Conservation (phyloP, 768 basidiomycete genomes). For the Leucogyrophana mollusca region DNA sequence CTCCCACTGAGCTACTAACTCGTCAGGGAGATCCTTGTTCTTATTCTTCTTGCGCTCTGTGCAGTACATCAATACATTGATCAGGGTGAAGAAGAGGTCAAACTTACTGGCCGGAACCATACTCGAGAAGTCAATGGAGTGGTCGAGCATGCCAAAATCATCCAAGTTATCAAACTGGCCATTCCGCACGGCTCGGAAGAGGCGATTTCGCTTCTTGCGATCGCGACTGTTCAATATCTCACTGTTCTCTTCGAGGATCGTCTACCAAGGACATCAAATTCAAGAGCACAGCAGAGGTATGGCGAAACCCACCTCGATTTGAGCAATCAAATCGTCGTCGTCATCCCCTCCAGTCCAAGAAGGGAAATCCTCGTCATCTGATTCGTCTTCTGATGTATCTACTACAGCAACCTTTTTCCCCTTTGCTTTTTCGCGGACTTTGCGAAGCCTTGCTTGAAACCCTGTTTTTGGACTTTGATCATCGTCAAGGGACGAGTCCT, state of each 20-base stretch:
- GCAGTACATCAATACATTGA: constrained; percentile 11
- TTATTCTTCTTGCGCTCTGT: constrained; percentile 51
- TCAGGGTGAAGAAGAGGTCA: neutral
- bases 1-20: constrained; percentile 71
- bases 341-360: constrained; percentile 43
- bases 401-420: constrained; percentile 13
- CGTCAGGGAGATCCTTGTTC: constrained; percentile 48
- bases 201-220: constrained; percentile 48
- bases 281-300: neutral
- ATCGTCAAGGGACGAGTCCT: constrained; percentile 34
- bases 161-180: constrained; percentile 50
- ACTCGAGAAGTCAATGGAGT: constrained; percentile 23
- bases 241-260: constrained; percentile 58
- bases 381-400: constrained; percentile 20
- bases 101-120: constrained; percentile 53
- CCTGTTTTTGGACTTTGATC: constrained; percentile 31
- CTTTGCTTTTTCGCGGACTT: constrained; percentile 25
- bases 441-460: constrained; percentile 36
- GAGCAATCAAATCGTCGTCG: constrained; percentile 56
- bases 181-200: constrained; percentile 60
- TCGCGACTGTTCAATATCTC: constrained; percentile 43
- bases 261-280: constrained; percentile 36
- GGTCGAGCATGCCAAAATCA: constrained; percentile 17
- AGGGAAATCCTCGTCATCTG: constrained; percentile 27
- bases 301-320: constrained; percentile 47